Evolutionary conservation across 148 eudicot genomes (phyloP), one percentile per base, ranked within the genome.

Genomic region (Rheum nobile): DNA sequence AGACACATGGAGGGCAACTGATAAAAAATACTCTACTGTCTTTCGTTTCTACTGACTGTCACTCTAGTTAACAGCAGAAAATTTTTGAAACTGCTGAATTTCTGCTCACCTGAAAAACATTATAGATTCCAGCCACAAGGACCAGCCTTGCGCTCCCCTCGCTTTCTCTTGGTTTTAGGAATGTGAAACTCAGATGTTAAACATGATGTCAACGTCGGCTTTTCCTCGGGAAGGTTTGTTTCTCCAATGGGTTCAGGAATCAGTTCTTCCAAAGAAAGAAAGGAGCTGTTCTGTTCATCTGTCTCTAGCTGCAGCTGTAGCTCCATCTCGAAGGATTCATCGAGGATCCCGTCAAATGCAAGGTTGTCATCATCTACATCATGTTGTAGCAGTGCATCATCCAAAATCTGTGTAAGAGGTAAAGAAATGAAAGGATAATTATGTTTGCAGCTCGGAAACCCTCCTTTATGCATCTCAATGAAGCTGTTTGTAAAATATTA

Each of bases 101-200:
- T 57, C 65, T 26, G 83, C 72, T 84, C 88, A 72, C 80, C 80
- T 21, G 88, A 80, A 35, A 44, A 57, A 14, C 4, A 13, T 34
- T 65, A 54, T 78, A 82, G 77, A 76, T 80, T 88, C 98, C 98
- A 92, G 47, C 88, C 85, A 63, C 85, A 81, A 2, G 89, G 79
- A 34, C 91, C 91, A 63, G 91, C 90, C 83, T 90, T 93, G 44
- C 98, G 91, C 79, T 93, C 98, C 24, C 96, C 96, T 68, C 98
- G 84, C 77, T 93, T 93, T 76, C 96, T 82, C 80, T 90, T 93
- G 63, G 81, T 83, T 72, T 63, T 87, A 34, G 90, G 86, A 59
- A 87, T 71, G 37, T 79, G 86, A 19, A 78, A 71, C 21, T 82
- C 90, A 0, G 90, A 81, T 29, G 86, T 81, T 74, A 92, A 74